phyloP scores from a whole-genome alignment of 306 rosid genomes.

The Sindora glabra region DNA sequence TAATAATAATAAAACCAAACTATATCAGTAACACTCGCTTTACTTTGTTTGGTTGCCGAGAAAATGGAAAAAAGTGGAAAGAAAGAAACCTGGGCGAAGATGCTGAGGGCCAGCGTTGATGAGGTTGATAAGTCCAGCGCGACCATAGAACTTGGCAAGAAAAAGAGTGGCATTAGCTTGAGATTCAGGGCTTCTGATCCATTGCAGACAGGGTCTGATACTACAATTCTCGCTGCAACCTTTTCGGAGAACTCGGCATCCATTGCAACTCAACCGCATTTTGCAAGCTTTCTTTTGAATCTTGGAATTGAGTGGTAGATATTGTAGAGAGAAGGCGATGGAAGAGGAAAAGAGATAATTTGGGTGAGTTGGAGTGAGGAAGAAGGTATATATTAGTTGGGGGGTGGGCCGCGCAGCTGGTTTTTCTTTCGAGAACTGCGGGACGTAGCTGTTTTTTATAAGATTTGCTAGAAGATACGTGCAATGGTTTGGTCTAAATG shows the following conservation, averaged over 20 bases:
- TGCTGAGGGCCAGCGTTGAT: conserved; percentile 92
- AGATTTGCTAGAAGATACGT: too few species aligned
- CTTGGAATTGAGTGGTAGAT: not conserved
- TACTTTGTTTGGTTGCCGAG: too few species aligned
- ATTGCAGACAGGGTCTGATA: conserved; percentile 80
- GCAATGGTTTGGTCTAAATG: too few species aligned
- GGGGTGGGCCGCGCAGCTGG: conserved; percentile 15
- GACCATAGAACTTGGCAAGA: conserved; percentile 92
- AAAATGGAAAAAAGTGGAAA: not conserved
- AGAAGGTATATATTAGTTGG: conserved; percentile 4
- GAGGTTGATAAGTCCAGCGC: conserved; percentile 95
- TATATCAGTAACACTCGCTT: too few species aligned
- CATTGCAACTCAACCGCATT: conserved; percentile 99
- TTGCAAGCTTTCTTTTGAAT: not conserved
- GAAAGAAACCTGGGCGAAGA: conserved; percentile 73
- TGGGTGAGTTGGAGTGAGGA: not conserved
- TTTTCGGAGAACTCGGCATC: conserved; percentile 80
- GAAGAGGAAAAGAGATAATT: not conserved
- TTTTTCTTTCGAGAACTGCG: conserved; percentile 35
- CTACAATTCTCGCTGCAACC: conserved; percentile 95
- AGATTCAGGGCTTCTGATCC: conserved; percentile 91
- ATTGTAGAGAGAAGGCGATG: conserved; percentile 3
- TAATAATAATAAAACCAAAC: not conserved
- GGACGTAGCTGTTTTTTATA: conserved; percentile 43
- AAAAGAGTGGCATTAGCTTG: conserved; percentile 96